Evolutionary conservation across 139 green algal genomes (phyloP).

Genomic region (Picochlorum sp.): DNA sequence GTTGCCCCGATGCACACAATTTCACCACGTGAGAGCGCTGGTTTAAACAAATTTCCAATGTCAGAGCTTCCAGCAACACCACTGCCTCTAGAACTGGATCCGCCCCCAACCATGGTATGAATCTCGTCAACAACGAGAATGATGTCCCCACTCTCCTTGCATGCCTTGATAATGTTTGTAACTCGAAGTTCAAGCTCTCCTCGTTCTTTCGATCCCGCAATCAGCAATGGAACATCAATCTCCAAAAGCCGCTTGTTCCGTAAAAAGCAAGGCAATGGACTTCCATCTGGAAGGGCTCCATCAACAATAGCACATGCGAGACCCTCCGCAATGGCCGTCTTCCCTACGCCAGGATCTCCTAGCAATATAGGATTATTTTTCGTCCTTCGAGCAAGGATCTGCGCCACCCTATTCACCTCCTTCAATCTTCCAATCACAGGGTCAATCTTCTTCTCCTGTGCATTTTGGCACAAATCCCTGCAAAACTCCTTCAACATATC

Average conservation of each 20-base stretch:
- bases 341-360: conserved; percentile 89
- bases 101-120: conserved; percentile 91
- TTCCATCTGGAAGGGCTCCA: conserved; percentile 37
- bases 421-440: conserved; percentile 84
- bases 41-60: conserved; percentile 94
- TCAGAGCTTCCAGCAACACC: conserved; percentile 77
- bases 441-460: conserved; percentile 66
- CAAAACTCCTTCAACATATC: conserved; percentile 79
- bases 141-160: conserved; percentile 62
- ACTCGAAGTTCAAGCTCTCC: conserved; percentile 94
- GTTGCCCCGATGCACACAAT: conserved; percentile 82
- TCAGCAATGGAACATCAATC: conserved; percentile 86
- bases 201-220: conserved; percentile 88
- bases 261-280: conserved; percentile 77
- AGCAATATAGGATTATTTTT: conserved; percentile 98
- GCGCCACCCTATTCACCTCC: conserved; percentile 77
- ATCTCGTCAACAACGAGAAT: conserved; percentile 92
- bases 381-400: conserved; percentile 78
- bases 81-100: conserved; percentile 41
- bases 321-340: conserved; percentile 89
- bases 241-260: conserved; percentile 78
- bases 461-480: conserved; percentile 75
- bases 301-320: conserved; percentile 74
- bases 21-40: conserved; percentile 67
- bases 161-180: conserved; percentile 78